These are phyloP conservation scores for Salix brachista DNA, from an alignment of 345 rosid genomes.

Conservation along the genomic window DNA sequence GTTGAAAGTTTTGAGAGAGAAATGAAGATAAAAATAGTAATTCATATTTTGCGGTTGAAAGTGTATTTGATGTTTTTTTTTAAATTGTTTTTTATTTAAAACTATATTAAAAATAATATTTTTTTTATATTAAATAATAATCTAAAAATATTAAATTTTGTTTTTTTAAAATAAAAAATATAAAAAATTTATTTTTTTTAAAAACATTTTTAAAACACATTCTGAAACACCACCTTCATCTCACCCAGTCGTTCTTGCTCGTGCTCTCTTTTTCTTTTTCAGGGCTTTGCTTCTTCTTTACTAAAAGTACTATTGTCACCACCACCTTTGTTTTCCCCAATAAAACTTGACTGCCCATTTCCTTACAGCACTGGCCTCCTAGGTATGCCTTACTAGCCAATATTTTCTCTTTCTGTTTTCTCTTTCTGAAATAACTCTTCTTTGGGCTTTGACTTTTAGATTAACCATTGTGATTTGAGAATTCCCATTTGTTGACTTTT, in stretches of 20 bases:
- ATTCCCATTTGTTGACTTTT: slow-evolving; percentile 9
- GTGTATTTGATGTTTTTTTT: too few relatives aligned
- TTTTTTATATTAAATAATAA: too few relatives aligned
- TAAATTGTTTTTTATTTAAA: too few relatives aligned
- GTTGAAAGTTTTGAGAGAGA: not conserved
- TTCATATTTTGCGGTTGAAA: too few relatives aligned
- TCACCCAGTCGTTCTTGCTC: slow-evolving; percentile 22
- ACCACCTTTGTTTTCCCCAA: slow-evolving; percentile 15
- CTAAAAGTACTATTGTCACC: slow-evolving; percentile 24
- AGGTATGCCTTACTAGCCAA: slow-evolving; percentile 29
- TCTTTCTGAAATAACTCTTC: not conserved
- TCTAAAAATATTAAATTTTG: too few relatives aligned
- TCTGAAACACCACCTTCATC: too few relatives aligned
- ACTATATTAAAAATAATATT: too few relatives aligned
- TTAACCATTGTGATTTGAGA: slow-evolving; percentile 7
- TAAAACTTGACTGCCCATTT: slow-evolving; percentile 27
- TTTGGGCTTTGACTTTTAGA: slow-evolving; percentile 3
- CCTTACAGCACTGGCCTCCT: slow-evolving; percentile 7
- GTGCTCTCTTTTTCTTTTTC: not conserved
- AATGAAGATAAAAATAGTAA: not conserved
- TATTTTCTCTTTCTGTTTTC: not conserved
- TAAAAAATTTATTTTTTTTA: too few relatives aligned
- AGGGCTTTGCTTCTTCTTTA: slow-evolving; percentile 45
- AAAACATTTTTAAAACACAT: too few relatives aligned
- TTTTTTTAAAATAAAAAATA: too few relatives aligned